Percentiles rank a stretch among this genome's conserved stretches.
phyloP scores from a whole-genome alignment of 2,329 filamentous ascomycete genomes.

The Phialophora tarda region DNA sequence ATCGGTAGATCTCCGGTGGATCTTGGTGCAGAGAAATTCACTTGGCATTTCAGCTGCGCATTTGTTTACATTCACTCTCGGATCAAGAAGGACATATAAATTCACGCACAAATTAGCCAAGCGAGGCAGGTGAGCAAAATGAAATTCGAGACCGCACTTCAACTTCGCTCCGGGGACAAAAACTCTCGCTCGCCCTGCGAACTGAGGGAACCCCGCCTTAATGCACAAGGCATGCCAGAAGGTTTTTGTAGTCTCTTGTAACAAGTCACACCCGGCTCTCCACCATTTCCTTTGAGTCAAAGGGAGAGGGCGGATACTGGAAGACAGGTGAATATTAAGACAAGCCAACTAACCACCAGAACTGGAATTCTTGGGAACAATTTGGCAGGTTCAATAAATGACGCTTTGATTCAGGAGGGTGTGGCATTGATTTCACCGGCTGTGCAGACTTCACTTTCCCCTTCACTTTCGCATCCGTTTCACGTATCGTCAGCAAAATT shows the following conservation, averaged over 20 bases:
- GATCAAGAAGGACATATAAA: not conserved
- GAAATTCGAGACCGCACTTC: not conserved
- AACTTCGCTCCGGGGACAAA: not conserved
- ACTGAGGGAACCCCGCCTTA: not conserved
- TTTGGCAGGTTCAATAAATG: too few species aligned
- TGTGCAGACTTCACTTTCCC: too few species aligned
- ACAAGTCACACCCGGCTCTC: conserved; percentile 5
- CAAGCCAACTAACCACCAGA: conserved; percentile 8
- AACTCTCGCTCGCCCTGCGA: not conserved
- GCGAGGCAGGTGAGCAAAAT: not conserved
- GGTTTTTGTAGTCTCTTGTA: conserved; percentile 1
- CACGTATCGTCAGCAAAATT: too few species aligned
- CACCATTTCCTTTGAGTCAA: conserved; percentile 5
- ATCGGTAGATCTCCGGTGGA: not conserved
- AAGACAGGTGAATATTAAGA: conserved; percentile 9
- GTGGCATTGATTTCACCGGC: too few species aligned
- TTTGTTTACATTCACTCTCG: not conserved
- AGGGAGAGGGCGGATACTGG: conserved; percentile 4
- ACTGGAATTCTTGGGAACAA: not conserved
- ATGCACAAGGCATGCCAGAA: not conserved
- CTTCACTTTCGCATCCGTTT: too few species aligned
- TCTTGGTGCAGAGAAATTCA: not conserved
- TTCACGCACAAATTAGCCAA: not conserved
- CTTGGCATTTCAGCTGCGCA: not conserved
- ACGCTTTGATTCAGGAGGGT: too few species aligned